Base-by-base conservation (phyloP, 106 monocot genomes). In the Gastrodia elata region DNA sequence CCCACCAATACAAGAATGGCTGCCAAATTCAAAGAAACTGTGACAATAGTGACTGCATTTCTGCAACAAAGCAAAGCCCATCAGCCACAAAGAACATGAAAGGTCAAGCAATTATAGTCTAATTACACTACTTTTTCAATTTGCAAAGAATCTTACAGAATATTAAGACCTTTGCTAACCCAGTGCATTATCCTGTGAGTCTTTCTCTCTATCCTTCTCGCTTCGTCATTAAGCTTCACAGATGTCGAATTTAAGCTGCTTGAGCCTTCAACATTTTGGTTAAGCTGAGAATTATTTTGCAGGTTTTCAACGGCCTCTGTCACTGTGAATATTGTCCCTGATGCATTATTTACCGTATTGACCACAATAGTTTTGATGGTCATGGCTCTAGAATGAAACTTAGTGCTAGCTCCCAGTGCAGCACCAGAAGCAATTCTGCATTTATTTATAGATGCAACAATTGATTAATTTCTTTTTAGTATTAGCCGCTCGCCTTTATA, bases 381-480 rank as follows among this genome's bases (percentile, higher is more conserved):
- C 35, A 67, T 49, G 0, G 88, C 97, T 74, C 80, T 86, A 20
- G 90, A 80, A 79, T 93, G 75, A 46, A 98, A 84, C 65, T 69
- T 78, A 4, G 77, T 75, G 75, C 84, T 83, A 33, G 90, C 86
- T 25, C 79, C 79, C 5, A 98, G 71, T 38, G 74, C 90, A 42
- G 91, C 71, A 64, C 86, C 84, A 0, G 93, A 90, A 72, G 86
- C 77, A 68, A 88, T 61, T 86, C 97, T 98, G 74, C 76, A 61
- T 27, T 52, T 20, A 67, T 67, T 67, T 35, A 69, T 18, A 25
- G 5, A 68, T 68, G 32, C 9, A 38, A 38, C 2, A 39, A 38
- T 68, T 68, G 68, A 4, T 68, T 38, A 68, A 32, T 32, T 64
- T 64, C 64, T 64, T 5, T n/a, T n/a, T 4, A 68, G 38, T 22